Percentiles rank a stretch among this genome's conserved stretches.
These are phyloP conservation scores for Aspergillus tamarii DNA, from an alignment of 2,329 filamentous ascomycete species.

Conservation along the genomic window DNA sequence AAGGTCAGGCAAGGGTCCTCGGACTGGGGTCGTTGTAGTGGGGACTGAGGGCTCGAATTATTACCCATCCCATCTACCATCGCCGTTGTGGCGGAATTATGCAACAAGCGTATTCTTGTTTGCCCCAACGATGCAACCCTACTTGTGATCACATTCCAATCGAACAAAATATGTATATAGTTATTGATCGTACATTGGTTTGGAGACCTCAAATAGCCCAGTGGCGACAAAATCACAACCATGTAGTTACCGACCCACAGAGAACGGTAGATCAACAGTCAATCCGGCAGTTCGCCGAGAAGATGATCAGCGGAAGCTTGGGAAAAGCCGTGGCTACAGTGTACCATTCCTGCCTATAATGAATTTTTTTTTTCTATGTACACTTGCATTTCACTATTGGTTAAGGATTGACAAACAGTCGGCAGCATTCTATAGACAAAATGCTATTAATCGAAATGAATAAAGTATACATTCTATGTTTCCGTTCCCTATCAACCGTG, in stretches of 20 bases:
- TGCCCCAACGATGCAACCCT: background rate
- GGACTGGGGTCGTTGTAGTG: background rate
- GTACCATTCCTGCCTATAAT: too few relatives aligned
- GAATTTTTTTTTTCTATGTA: too few relatives aligned
- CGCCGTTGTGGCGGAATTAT: background rate
- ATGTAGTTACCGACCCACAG: background rate
- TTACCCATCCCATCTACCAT: background rate
- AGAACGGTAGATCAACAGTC: background rate
- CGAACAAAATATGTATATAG: background rate
- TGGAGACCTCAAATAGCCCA: background rate
- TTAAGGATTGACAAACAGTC: background rate
- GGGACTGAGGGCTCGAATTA: background rate
- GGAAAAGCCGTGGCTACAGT: background rate
- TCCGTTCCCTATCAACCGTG: background rate
- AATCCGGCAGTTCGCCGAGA: constrained; percentile 1
- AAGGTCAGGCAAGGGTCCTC: background rate
- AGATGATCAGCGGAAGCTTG: background rate
- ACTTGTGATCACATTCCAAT: background rate
- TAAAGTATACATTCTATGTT: background rate
- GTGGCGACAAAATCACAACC: background rate
- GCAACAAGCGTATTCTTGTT: background rate
- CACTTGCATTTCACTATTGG: too few relatives aligned
- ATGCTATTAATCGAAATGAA: background rate
- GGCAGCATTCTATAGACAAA: background rate
- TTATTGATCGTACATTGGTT: background rate